Percentiles rank a stretch among this genome's conserved stretches.
Conservation (phyloP, 2,329 filamentous ascomycete species). For the Aspergillus novofumigatus region DNA sequence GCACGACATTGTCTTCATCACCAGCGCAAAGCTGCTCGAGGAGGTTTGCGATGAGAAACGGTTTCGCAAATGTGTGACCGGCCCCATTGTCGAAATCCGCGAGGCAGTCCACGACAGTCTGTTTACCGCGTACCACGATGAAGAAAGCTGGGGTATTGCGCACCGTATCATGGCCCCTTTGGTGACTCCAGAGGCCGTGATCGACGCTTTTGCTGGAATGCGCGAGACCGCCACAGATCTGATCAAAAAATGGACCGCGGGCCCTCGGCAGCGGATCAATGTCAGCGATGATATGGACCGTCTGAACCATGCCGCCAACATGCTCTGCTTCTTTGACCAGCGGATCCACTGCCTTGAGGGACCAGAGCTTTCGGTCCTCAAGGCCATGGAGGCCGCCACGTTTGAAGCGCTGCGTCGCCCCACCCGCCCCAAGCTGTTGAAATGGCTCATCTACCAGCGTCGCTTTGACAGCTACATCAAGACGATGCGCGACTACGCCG, state of each 20-base stretch:
- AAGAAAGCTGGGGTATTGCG: conserved; percentile 62
- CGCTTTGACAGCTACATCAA: conserved; percentile 54
- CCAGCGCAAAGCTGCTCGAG: conserved; percentile 54
- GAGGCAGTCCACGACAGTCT: conserved; percentile 62
- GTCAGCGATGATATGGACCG: conserved; percentile 51
- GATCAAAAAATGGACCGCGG: conserved; percentile 48
- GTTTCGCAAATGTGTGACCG: conserved; percentile 53
- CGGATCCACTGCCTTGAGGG: conserved; percentile 47
- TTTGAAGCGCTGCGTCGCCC: conserved; percentile 55
- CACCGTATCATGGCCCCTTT: conserved; percentile 47
- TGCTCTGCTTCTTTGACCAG: conserved; percentile 50
- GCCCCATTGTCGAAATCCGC: conserved; percentile 53
- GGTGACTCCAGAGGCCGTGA: conserved; percentile 40
- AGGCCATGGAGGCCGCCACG: conserved; percentile 54
- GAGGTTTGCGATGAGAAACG: conserved; percentile 64
- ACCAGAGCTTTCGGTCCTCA: conserved; percentile 46
- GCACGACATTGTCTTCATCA: conserved; percentile 48
- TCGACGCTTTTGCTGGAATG: conserved; percentile 46
- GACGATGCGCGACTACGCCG: conserved; percentile 52
- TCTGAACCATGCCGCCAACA: conserved; percentile 51
- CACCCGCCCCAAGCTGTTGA: conserved; percentile 49
- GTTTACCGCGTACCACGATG: conserved; percentile 54
- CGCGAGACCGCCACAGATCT: conserved; percentile 49
- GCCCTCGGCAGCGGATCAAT: conserved; percentile 37
- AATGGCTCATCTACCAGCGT: conserved; percentile 49